These are phyloP conservation scores for Phytophthora hibernalis DNA, from an alignment of 352 stramenopile species.

Conservation along the genomic window DNA sequence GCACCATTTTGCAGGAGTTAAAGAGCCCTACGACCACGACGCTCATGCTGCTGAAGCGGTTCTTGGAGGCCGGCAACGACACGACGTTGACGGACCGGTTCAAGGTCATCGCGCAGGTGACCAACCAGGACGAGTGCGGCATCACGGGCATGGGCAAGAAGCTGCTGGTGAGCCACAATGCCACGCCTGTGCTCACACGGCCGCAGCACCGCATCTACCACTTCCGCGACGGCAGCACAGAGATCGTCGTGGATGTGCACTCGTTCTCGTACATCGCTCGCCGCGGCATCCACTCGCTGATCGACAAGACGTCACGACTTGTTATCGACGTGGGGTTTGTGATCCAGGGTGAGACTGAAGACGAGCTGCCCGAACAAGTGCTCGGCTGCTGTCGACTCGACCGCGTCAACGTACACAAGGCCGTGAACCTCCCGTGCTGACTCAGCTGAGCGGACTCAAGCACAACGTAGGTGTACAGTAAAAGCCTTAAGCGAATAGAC, in stretches of 20 bases:
- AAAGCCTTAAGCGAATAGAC: background rate
- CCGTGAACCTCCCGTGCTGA: slow-evolving; percentile 58
- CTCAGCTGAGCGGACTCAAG: slow-evolving; percentile 22
- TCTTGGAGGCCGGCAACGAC: slow-evolving; percentile 70
- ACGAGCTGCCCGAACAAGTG: slow-evolving; percentile 88
- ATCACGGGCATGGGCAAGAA: slow-evolving; percentile 81
- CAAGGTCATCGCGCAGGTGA: slow-evolving; percentile 88
- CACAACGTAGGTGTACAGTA: slow-evolving; percentile 21
- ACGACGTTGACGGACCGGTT: slow-evolving; percentile 81
- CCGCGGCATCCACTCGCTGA: slow-evolving; percentile 76
- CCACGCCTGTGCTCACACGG: slow-evolving; percentile 83
- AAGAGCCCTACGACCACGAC: slow-evolving; percentile 62
- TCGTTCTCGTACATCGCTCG: slow-evolving; percentile 87
- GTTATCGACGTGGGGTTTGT: slow-evolving; percentile 91
- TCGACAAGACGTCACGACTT: slow-evolving; percentile 79
- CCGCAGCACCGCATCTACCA: slow-evolving; percentile 88
- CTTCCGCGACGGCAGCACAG: slow-evolving; percentile 66
- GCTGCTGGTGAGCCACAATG: slow-evolving; percentile 81
- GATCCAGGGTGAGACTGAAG: slow-evolving; percentile 86
- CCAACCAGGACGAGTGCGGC: slow-evolving; percentile 85
- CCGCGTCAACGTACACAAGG: slow-evolving; percentile 69
- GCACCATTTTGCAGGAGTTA: slow-evolving; percentile 48
- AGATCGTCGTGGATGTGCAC: slow-evolving; percentile 86
- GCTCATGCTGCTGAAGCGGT: slow-evolving; percentile 75
- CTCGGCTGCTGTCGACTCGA: slow-evolving; percentile 87